A percentile compares a stretch with the other conserved stretches of the same genome.
Evolutionary conservation across 108 stramenopile genomes (phyloP).

Genomic region (Skeletonema costatum): DNA sequence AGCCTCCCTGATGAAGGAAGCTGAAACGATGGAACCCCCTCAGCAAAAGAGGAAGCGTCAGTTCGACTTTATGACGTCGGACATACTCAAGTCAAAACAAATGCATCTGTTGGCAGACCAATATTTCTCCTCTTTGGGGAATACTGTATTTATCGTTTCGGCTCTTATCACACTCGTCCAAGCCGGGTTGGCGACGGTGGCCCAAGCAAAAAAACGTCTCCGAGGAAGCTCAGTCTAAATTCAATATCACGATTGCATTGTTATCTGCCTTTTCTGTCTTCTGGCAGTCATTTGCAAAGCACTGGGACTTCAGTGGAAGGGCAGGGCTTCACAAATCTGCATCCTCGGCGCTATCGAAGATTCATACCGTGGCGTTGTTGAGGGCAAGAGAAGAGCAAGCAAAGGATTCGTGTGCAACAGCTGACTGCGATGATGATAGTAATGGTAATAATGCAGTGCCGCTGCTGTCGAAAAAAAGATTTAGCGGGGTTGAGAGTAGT

Average conservation of each 20-base stretch:
- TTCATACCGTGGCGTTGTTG: not conserved
- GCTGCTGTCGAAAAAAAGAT: not conserved
- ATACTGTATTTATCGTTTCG: not conserved
- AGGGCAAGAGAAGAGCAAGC: not conserved
- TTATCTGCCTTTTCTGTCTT: not conserved
- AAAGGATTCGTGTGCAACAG: not conserved
- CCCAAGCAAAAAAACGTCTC: not conserved
- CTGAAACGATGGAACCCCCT: not conserved
- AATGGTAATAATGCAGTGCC: not conserved
- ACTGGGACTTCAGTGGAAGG: not conserved
- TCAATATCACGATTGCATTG: not conserved
- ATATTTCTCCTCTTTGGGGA: not conserved
- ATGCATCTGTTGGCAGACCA: not conserved
- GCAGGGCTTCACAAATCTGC: not conserved
- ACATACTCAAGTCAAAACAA: not conserved
- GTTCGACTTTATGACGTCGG: slow-evolving; percentile 1
- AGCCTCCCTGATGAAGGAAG: not conserved
- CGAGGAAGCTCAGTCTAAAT: not conserved
- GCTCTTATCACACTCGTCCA: not conserved
- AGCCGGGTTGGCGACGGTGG: not conserved
- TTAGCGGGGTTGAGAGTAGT: not conserved
- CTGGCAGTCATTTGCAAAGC: slow-evolving; percentile 4
- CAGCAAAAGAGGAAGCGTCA: not conserved
- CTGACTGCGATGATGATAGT: not conserved
- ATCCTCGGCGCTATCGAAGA: not conserved